Percentiles rank a stretch among this genome's conserved stretches.
Conservation (phyloP, 73 alveolate genomes). For the Paramecium octaurelia region DNA sequence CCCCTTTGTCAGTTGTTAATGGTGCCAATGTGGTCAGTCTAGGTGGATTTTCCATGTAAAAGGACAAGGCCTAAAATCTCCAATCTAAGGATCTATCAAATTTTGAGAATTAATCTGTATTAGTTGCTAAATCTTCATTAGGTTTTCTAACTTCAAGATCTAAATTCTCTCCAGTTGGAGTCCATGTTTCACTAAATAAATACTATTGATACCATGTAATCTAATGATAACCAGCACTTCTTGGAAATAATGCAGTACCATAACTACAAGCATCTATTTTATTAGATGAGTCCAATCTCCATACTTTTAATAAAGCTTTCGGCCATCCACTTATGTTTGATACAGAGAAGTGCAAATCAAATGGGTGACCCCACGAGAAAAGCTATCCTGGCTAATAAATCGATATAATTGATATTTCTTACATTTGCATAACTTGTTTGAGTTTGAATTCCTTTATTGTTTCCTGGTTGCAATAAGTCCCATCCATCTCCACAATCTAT, state of each 20-base stretch:
- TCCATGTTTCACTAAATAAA: conserved; percentile 79
- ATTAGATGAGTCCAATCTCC: conserved; percentile 87
- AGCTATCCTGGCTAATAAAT: conserved; percentile 53
- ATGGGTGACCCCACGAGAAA: conserved; percentile 81
- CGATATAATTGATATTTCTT: not conserved
- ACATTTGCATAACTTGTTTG: conserved; percentile 82
- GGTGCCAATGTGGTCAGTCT: conserved; percentile 28
- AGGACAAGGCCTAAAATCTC: conserved; percentile 41
- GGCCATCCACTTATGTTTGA: conserved; percentile 76
- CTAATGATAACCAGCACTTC: conserved; percentile 76
- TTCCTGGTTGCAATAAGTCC: conserved; percentile 66
- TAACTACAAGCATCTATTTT: conserved; percentile 81
- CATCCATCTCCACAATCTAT: conserved; percentile 83
- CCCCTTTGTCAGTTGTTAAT: conserved; percentile 49
- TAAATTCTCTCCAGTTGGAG: conserved; percentile 82
- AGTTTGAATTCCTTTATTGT: conserved; percentile 71
- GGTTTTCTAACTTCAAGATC: conserved; percentile 78
- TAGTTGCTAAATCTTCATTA: conserved; percentile 66
- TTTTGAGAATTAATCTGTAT: not conserved
- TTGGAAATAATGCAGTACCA: conserved; percentile 74
- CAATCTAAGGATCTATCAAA: conserved; percentile 45
- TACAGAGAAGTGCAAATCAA: conserved; percentile 81
- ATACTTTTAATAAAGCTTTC: conserved; percentile 67
- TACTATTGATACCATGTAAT: conserved; percentile 69
- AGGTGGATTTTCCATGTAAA: conserved; percentile 49